Percentiles rank a stretch among this genome's conserved stretches.
These are phyloP conservation scores for Pyrus communis DNA, from an alignment of 306 rosid genomes.

Conservation along the genomic window DNA sequence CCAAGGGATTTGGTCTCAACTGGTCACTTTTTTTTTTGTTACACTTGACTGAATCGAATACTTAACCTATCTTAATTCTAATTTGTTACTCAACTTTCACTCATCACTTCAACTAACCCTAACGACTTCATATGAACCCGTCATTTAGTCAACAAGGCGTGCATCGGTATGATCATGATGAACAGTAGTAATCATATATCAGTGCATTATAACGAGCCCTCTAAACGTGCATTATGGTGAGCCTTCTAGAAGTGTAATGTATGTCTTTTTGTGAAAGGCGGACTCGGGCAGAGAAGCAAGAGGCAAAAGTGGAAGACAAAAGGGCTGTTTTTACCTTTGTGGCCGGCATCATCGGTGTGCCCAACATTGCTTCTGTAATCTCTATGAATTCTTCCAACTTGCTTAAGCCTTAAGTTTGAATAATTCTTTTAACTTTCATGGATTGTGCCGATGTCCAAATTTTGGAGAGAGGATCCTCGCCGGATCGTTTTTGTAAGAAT, in stretches of 20 bases:
- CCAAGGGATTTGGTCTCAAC: not conserved
- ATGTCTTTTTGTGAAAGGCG: constrained; percentile 5
- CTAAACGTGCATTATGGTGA: not conserved
- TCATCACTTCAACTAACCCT: not conserved
- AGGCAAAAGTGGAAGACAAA: constrained; percentile 17
- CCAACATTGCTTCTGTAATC: constrained; percentile 15
- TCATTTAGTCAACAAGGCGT: not conserved
- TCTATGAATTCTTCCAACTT: constrained; percentile 20
- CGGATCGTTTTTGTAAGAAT: too few relatives aligned
- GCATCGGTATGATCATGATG: not conserved
- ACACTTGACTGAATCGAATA: too few relatives aligned
- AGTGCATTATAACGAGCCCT: not conserved
- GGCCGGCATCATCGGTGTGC: constrained; percentile 28
- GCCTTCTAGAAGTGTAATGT: not conserved
- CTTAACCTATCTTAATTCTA: not conserved
- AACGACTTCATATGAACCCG: not conserved
- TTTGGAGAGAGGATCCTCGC: too few relatives aligned
- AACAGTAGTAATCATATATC: not conserved
- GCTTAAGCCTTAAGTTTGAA: constrained; percentile 19
- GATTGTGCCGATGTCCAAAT: not conserved
- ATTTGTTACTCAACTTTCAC: not conserved
- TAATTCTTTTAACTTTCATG: not conserved
- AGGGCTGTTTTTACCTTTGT: not conserved
- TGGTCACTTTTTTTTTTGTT: not conserved
- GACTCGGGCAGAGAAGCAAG: not conserved